Conservation (phyloP, 345 rosid genomes). For the Populus pruinosa region DNA sequence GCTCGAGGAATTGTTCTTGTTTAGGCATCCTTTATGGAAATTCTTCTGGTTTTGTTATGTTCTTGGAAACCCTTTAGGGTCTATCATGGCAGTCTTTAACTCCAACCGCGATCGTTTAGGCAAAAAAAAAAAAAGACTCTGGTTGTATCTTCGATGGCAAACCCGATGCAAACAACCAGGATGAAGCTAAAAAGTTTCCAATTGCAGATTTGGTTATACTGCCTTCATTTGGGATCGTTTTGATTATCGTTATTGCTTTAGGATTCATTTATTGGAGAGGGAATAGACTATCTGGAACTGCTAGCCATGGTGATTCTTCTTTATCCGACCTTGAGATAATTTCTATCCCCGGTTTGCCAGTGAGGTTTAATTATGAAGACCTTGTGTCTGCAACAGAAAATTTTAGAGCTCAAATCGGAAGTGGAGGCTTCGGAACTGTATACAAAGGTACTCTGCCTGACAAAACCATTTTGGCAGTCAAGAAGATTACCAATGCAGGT, state of each 20-base stretch:
- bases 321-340: slow-evolving; percentile 60
- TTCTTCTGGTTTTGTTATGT: slow-evolving; percentile 63
- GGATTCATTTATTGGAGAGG: slow-evolving; percentile 33
- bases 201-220: slow-evolving; percentile 42
- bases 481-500: slow-evolving; percentile 21
- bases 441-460: slow-evolving; percentile 9
- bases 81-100: slow-evolving; percentile 41
- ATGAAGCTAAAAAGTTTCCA: not conserved
- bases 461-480: slow-evolving; percentile 20
- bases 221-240: slow-evolving; percentile 46
- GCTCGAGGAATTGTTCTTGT: slow-evolving; percentile 65
- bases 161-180: too few relatives aligned
- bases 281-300: slow-evolving; percentile 21
- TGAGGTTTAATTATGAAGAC: slow-evolving; percentile 18
- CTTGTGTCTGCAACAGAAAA: slow-evolving; percentile 19
- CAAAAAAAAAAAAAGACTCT: slow-evolving; percentile 44
- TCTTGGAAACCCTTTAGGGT: slow-evolving; percentile 55
- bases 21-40: slow-evolving; percentile 57
- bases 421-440: slow-evolving; percentile 13
- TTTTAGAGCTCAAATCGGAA: slow-evolving; percentile 16
- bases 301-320: slow-evolving; percentile 21
- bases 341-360: slow-evolving; percentile 52
- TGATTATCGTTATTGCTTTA: slow-evolving; percentile 30
- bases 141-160: slow-evolving; percentile 12
- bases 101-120: slow-evolving; percentile 35